Evolutionary conservation across 139 green algal genomes (phyloP), one percentile per base, ranked within the genome.

Genomic region (Coelastrella sp.): DNA sequence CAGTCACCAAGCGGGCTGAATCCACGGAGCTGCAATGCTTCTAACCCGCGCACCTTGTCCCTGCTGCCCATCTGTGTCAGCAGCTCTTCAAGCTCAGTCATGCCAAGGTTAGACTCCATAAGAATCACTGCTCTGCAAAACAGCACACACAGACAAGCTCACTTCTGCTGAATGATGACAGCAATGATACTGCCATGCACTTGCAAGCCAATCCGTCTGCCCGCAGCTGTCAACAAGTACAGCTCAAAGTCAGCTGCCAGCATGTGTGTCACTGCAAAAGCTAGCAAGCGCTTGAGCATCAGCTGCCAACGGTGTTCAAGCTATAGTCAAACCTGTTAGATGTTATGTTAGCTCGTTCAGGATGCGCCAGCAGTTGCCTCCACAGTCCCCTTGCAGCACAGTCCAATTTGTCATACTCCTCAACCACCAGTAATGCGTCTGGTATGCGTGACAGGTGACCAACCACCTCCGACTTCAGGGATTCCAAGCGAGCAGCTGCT

Each of bases 391-490:
- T 92, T 66, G 95, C 95, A 3, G 88, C 22, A 90, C 96, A 98
- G 87, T 97, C 95, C 81, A 99, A 90, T 92, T 99, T 99, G 92
- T 99, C 97, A 86, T 99, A 99, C 96, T 99, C 97, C 92, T 99
- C 97, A 4, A 99, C 89, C 14, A 99, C 97, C 10, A 99, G 73
- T 65, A 99, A 80, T 2, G 96, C 93, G 83, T 99, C 93, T 14
- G 93, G 93, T 2, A 89, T 78, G 3, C 57, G 65, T 0, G 90
- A 74, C 16, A 96, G 20, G 71, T 92, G 87, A 8, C n/a, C 84
- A 64, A 97, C 23, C 20, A 99, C 84, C 3, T 94, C 84, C 0
- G 80, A 59, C 1, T 90, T 90, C 81, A 98, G 86, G 17, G 86
- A 61, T 0, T 32, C 68, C 71, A 96, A 92, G 92, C 98, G 97